Percentiles rank a stretch among this genome's conserved stretches.
phyloP scores from a whole-genome alignment of 2,329 filamentous ascomycete species.

The Pseudogymnoascus sp. region DNA sequence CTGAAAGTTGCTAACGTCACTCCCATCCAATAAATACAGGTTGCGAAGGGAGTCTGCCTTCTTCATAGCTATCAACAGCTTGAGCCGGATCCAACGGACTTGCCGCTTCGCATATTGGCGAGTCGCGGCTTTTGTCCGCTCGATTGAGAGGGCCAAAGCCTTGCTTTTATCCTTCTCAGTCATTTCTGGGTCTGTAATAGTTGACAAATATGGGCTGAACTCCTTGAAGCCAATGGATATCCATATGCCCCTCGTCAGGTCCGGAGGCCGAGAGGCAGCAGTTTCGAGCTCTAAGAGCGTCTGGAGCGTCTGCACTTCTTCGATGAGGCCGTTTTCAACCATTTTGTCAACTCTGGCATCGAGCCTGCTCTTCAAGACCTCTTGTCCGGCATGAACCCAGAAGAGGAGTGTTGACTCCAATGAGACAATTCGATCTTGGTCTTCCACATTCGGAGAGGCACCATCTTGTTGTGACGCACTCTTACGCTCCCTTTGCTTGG shows the following conservation, averaged over 20 bases:
- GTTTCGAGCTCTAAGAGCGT: slow-evolving; percentile 37
- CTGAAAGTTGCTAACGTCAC: slow-evolving; percentile 53
- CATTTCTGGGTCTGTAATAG: slow-evolving; percentile 29
- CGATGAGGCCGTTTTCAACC: slow-evolving; percentile 57
- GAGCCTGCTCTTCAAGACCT: slow-evolving; percentile 60
- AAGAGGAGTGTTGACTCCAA: slow-evolving; percentile 52
- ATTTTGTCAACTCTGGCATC: slow-evolving; percentile 76
- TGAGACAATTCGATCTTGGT: slow-evolving; percentile 22
- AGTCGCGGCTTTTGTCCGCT: slow-evolving; percentile 73
- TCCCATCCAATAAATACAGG: slow-evolving; percentile 76
- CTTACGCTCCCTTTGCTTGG: slow-evolving; percentile 54
- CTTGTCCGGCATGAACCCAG: slow-evolving; percentile 74
- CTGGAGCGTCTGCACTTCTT: slow-evolving; percentile 49
- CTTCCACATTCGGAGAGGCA: slow-evolving; percentile 18
- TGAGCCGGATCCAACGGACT: slow-evolving; percentile 76
- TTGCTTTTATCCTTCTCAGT: slow-evolving; percentile 33
- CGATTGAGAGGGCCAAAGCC: slow-evolving; percentile 52
- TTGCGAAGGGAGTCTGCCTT: slow-evolving; percentile 43
- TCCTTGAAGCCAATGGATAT: slow-evolving; percentile 96
- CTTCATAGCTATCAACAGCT: slow-evolving; percentile 62
- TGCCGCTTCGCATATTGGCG: slow-evolving; percentile 83
- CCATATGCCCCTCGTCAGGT: slow-evolving; percentile 82
- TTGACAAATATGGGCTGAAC: slow-evolving; percentile 61
- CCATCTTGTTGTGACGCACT: slow-evolving; percentile 24
- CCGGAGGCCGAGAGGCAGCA: slow-evolving; percentile 45